These are phyloP conservation scores for Plasmodium ovale DNA, from an alignment of 169 alveolate species.

Conservation along the genomic window DNA sequence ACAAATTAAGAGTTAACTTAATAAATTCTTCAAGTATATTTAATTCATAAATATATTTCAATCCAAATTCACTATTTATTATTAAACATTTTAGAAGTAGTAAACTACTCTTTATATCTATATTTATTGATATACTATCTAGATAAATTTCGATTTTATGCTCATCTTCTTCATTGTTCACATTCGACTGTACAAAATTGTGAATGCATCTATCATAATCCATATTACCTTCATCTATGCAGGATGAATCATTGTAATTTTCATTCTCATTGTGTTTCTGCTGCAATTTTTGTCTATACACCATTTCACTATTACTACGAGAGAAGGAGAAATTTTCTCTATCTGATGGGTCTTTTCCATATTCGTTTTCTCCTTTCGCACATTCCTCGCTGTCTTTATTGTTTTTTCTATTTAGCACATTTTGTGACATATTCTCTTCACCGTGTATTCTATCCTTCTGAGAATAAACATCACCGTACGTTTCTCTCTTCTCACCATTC, in stretches of 20 bases:
- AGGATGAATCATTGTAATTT: too few species aligned
- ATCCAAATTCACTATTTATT: conserved; percentile 59
- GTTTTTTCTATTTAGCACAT: too few species aligned
- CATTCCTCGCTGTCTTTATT: too few species aligned
- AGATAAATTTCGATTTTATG: conserved; percentile 28
- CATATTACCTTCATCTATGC: not conserved
- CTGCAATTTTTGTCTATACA: not conserved
- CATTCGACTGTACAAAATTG: too few species aligned
- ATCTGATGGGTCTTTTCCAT: too few species aligned
- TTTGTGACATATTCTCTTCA: too few species aligned
- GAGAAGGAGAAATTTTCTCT: too few species aligned
- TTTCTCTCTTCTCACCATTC: not conserved
- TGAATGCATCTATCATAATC: not conserved
- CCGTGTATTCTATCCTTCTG: too few species aligned
- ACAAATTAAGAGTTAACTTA: conserved; percentile 28
- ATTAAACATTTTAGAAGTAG: conserved; percentile 46
- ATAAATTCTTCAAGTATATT: conserved; percentile 52
- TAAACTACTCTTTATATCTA: conserved; percentile 57
- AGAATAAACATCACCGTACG: not conserved
- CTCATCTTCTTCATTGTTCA: not conserved
- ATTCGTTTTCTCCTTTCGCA: not conserved
- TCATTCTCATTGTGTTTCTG: too few species aligned
- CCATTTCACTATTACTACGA: not conserved
- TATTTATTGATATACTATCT: conserved; percentile 39
- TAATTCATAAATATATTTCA: conserved; percentile 49